Evolutionary conservation across 495 filamentous ascomycete species (phyloP).

Genomic region (Bryoglossum gracile): DNA sequence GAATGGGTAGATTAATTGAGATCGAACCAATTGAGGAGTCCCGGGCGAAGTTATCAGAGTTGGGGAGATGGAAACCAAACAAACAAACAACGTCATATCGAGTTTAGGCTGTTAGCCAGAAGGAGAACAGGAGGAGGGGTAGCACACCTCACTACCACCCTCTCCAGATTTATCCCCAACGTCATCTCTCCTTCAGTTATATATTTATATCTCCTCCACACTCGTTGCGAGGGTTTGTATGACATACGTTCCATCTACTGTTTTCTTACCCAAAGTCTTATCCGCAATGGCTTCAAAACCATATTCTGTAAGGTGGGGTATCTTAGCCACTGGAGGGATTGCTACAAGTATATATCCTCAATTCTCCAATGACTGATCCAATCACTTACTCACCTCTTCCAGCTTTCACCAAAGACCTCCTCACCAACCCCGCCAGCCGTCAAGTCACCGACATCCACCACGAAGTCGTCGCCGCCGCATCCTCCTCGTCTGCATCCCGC

Average conservation of each 20-base stretch:
- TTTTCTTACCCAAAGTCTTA: conserved; percentile 4
- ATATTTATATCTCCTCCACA: not conserved
- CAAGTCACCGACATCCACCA: conserved; percentile 68
- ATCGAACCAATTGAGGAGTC: no score
- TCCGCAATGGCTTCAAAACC: conserved; percentile 29
- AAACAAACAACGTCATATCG: conserved; percentile 10
- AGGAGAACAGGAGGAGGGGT: not conserved
- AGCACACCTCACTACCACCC: not conserved
- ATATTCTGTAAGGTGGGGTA: conserved; percentile 67
- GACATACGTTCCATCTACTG: no score
- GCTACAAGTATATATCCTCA: conserved; percentile 50
- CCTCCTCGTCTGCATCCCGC: conserved; percentile 60
- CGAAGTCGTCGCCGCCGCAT: conserved; percentile 73
- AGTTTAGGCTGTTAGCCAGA: not conserved
- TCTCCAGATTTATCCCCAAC: not conserved
- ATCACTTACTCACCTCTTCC: not conserved
- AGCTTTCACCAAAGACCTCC: conserved; percentile 80
- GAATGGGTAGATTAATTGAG: no score
- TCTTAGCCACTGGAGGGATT: conserved; percentile 77
- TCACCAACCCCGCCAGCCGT: conserved; percentile 66
- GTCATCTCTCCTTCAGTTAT: not conserved
- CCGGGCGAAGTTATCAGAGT: no score
- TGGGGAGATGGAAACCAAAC: no score
- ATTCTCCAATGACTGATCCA: not conserved
- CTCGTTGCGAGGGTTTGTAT: no score